phyloP scores from a whole-genome alignment of 805 yeast species.

The Cyberlindnera mrakii region DNA sequence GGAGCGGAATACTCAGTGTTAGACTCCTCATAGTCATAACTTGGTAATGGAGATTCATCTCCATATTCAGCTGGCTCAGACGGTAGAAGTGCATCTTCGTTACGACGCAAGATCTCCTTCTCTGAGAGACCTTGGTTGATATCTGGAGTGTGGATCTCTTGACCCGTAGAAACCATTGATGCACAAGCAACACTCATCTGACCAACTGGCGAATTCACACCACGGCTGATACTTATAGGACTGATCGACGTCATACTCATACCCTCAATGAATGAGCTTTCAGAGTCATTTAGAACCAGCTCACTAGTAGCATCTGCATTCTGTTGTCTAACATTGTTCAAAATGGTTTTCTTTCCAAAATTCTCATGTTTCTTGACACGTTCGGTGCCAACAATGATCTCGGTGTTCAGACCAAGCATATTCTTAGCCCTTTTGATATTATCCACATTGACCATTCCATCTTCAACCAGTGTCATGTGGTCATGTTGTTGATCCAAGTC shows the following conservation, averaged over 20 bases:
- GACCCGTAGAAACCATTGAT: conserved; percentile 5
- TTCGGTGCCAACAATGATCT: conserved; percentile 75
- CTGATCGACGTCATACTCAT: conserved; percentile 20
- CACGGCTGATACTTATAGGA: conserved; percentile 19
- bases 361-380: conserved; percentile 26
- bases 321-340: conserved; percentile 3
- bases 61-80: conserved; percentile 38
- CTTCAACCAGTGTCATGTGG: conserved; percentile 17
- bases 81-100: conserved; percentile 58
- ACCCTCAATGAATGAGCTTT: conserved; percentile 8
- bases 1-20: conserved; percentile 1
- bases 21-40: conserved; percentile 7
- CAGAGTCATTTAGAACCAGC: not conserved
- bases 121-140: conserved; percentile 34
- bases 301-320: conserved; percentile 1
- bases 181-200: not conserved
- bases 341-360: conserved; percentile 11
- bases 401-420: conserved; percentile 76
- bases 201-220: not conserved
- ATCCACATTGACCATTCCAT: conserved; percentile 69
- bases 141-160: conserved; percentile 6
- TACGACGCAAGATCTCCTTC: conserved; percentile 47
- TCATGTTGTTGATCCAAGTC: conserved; percentile 21
- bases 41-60: conserved; percentile 16
- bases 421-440: conserved; percentile 67